These are phyloP conservation scores for Trichoderma virens DNA, from an alignment of 495 filamentous ascomycete species.

Conservation along the genomic window DNA sequence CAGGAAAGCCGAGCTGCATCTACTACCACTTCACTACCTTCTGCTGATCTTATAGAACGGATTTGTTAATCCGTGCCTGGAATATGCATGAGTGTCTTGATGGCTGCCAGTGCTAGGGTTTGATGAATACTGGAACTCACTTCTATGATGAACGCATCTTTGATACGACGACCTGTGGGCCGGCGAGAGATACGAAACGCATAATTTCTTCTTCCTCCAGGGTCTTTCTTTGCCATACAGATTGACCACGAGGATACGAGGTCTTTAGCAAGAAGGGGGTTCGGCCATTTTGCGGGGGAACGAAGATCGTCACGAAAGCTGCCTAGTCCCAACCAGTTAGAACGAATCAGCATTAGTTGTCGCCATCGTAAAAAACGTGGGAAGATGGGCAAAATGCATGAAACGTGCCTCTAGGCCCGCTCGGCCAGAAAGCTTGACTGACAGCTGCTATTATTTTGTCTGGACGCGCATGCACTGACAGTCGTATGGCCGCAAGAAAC, in stretches of 20 bases:
- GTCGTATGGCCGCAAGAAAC: too few species aligned
- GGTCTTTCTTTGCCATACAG: too few species aligned
- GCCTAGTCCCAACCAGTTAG: not conserved
- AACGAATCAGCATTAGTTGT: not conserved
- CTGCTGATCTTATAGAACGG: not conserved
- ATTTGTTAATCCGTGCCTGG: not conserved
- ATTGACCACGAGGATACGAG: too few species aligned
- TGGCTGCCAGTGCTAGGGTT: too few species aligned
- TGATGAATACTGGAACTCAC: too few species aligned
- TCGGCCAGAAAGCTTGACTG: not conserved
- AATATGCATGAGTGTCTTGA: not conserved
- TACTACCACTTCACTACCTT: not conserved
- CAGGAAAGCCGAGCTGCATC: conserved; percentile 1
- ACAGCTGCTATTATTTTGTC: too few species aligned
- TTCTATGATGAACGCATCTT: too few species aligned
- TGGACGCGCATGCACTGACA: too few species aligned
- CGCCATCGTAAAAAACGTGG: not conserved
- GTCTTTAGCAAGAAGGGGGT: not conserved
- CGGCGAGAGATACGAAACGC: too few species aligned
- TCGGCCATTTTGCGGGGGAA: not conserved
- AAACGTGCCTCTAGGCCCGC: conserved; percentile 2
- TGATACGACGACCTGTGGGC: too few species aligned
- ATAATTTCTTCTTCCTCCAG: too few species aligned
- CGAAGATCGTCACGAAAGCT: not conserved
- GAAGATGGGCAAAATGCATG: conserved; percentile 2